Base-by-base conservation (phyloP, 2,329 filamentous ascomycete species). In the Fusarium piperis region DNA sequence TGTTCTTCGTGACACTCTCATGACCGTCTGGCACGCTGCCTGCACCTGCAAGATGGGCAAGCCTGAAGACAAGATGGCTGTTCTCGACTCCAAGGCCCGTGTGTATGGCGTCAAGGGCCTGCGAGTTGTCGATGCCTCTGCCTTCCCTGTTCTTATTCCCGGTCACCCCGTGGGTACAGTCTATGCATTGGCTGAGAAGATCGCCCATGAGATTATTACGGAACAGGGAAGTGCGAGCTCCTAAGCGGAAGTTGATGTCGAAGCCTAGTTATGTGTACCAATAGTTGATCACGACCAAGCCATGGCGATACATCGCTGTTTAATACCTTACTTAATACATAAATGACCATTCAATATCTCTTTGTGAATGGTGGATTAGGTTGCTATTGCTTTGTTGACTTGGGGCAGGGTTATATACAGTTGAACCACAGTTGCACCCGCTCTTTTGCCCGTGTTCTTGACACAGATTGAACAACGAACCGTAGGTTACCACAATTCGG, bases 1-100 rank as follows among this genome's bases (percentile, higher is more conserved):
- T 7, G 66, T 78, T 32, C 75, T 83, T 32, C 74, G 74, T 6
- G 65, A 71, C 4, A 64, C 62, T 6, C 56, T 74, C 30, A 76
- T 74, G 67, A 76, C 71, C 2, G 65, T 78, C 28, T 62, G 72
- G 72, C 72, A 74, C 7, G 72, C 72, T 9, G 64, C 68, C 16
- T 74, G 68, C 18, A 74, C 72, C 10, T 74, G 71, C 39, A 74
- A 74, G 41, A 74, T 74, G 71, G 71, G 71, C 10, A 72, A 70
- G 36, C 41, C 58, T 16, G 61, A 59, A 9, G 71, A 74, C 18
- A 52, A 56, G 6, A 56, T 70, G 63, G 71, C 71, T 13, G 71
- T 74, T 7, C 33, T 74, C 3, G 71, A 74, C 20, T 72, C 60
- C 18, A 66, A 61, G 30, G 71, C 68, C 4, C 62, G 68, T 13